phyloP scores from a whole-genome alignment of 441 rosid genomes.

The Daphne laureola region DNA sequence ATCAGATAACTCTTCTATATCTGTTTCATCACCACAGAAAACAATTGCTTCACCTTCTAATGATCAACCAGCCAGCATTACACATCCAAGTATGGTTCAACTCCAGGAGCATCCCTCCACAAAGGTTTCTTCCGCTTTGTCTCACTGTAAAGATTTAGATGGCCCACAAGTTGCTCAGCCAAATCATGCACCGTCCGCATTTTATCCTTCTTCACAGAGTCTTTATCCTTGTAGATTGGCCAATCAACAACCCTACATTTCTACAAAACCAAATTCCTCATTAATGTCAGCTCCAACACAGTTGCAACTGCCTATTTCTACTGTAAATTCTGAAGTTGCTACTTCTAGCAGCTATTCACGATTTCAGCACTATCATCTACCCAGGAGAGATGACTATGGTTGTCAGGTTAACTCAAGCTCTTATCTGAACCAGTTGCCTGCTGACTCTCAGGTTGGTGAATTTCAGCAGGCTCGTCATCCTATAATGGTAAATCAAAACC shows the following conservation, averaged over 20 bases:
- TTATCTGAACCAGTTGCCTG: constrained; percentile 21
- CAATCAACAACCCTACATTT: constrained; percentile 23
- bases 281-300: constrained; percentile 23
- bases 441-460: constrained; percentile 25
- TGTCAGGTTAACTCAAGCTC: constrained; percentile 25
- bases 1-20: constrained; percentile 27
- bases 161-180: constrained; percentile 15
- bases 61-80: constrained; percentile 13
- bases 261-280: constrained; percentile 21
- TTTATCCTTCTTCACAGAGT: constrained; percentile 25
- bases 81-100: constrained; percentile 18
- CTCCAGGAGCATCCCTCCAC: constrained; percentile 17
- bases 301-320: constrained; percentile 14
- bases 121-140: constrained; percentile 12
- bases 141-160: constrained; percentile 15
- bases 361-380: constrained; percentile 27
- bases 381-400: constrained; percentile 23
- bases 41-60: constrained; percentile 17
- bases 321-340: constrained; percentile 12
- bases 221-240: constrained; percentile 33
- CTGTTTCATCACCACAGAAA: constrained; percentile 24
- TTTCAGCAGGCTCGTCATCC: constrained; percentile 27
- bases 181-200: constrained; percentile 17
- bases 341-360: constrained; percentile 22
- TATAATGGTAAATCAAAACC: constrained; percentile 20